These are phyloP conservation scores for Terana coerulea DNA, from an alignment of 768 basidiomycete genomes.

Conservation along the genomic window DNA sequence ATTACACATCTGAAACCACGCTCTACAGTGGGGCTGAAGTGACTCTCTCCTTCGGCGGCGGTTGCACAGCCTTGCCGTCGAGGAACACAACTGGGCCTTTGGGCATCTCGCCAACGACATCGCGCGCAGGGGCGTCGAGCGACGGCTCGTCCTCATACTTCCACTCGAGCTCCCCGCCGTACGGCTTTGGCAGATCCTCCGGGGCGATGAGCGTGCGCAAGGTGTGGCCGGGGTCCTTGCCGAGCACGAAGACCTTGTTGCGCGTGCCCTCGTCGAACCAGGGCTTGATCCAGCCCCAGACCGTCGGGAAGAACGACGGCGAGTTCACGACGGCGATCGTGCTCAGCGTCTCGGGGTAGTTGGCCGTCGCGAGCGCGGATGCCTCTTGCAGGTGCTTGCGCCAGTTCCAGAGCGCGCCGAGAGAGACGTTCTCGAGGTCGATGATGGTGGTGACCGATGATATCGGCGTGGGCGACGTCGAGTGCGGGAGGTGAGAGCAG, in stretches of 20 bases:
- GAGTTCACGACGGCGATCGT: slow-evolving; percentile 72
- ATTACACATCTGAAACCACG: too few relatives aligned
- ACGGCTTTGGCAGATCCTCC: slow-evolving; percentile 56
- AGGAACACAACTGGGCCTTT: slow-evolving; percentile 49
- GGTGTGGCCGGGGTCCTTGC: slow-evolving; percentile 49
- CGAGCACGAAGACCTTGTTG: slow-evolving; percentile 73
- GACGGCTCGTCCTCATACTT: slow-evolving; percentile 61
- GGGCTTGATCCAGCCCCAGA: slow-evolving; percentile 84
- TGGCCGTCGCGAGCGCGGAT: slow-evolving; percentile 67
- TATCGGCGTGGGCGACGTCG: slow-evolving; percentile 47
- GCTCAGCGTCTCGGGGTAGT: slow-evolving; percentile 77
- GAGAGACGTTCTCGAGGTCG: slow-evolving; percentile 61
- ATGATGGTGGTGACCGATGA: slow-evolving; percentile 65
- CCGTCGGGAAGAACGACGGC: slow-evolving; percentile 75
- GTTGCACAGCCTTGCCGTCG: slow-evolving; percentile 38
- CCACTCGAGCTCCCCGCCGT: slow-evolving; percentile 77
- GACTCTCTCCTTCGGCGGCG: too few relatives aligned
- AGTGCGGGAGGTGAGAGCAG: slow-evolving; percentile 57
- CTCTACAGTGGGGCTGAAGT: too few relatives aligned
- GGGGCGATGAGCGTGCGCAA: slow-evolving; percentile 48
- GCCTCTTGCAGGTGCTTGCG: slow-evolving; percentile 74
- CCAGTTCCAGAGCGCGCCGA: slow-evolving; percentile 65
- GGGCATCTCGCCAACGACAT: slow-evolving; percentile 47
- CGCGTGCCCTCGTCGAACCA: slow-evolving; percentile 83
- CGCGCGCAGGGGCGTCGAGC: slow-evolving; percentile 53